phyloP scores from a whole-genome alignment of 441 rosid species.

The Eruca vesicaria region DNA sequence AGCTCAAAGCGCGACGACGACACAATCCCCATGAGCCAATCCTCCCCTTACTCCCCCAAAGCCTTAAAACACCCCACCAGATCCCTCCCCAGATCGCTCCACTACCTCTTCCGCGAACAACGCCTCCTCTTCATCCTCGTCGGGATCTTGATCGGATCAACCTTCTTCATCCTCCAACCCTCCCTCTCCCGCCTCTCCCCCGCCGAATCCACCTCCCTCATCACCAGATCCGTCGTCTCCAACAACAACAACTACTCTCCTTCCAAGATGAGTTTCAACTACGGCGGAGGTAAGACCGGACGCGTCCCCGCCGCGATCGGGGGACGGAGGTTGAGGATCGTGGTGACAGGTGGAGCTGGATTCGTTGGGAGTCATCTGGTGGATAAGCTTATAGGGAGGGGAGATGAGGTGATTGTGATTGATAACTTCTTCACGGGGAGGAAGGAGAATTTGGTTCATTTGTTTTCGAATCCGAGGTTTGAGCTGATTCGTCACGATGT shows the following conservation, averaged over 20 bases:
- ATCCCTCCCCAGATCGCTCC: constrained; percentile 81
- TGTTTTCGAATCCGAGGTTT: constrained; percentile 74
- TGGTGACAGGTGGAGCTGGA: constrained; percentile 95
- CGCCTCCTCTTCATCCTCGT: constrained; percentile 85
- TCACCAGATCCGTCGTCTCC: constrained; percentile 36
- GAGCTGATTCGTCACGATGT: constrained; percentile 82
- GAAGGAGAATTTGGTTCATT: constrained; percentile 80
- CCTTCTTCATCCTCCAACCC: constrained; percentile 87
- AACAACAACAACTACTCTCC: neutral
- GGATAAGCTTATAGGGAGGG: constrained; percentile 86
- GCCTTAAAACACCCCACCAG: constrained; percentile 53
- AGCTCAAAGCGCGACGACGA: constrained; percentile 75
- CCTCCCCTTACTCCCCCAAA: constrained; percentile 62
- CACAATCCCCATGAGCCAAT: constrained; percentile 48
- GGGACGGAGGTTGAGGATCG: constrained; percentile 66
- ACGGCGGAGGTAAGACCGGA: constrained; percentile 31
- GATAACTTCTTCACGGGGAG: constrained; percentile 97
- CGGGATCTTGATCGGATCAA: constrained; percentile 84
- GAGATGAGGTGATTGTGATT: constrained; percentile 90
- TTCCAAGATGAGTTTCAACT: constrained; percentile 13
- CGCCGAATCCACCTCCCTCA: constrained; percentile 38
- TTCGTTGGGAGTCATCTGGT: constrained; percentile 97
- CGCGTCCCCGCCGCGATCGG: constrained; percentile 77
- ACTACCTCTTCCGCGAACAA: constrained; percentile 78
- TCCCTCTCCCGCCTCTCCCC: constrained; percentile 66